Evolutionary conservation across 306 rosid species (phyloP).

Genomic region (Medicago truncatula): MtrunA17r5.0-ANR NC_053043.1:2275501-2276000

Average conservation of each 20-base stretch:
- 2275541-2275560: too few species aligned
- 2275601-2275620: too few species aligned
- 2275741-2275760: neutral
- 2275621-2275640: too few species aligned
- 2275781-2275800: slow-evolving; percentile 21
- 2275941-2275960: slow-evolving; percentile 75
- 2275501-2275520: too few species aligned
- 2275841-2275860: slow-evolving; percentile 50
- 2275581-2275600: too few species aligned
- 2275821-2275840: slow-evolving; percentile 36
- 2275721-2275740: neutral
- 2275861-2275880: slow-evolving; percentile 43
- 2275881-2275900: slow-evolving; percentile 62
- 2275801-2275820: slow-evolving; percentile 33
- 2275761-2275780: slow-evolving; percentile 55
- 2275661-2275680: too few species aligned
- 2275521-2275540: too few species aligned
- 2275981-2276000: slow-evolving; percentile 60
- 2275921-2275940: slow-evolving; percentile 50
- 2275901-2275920: slow-evolving; percentile 54
- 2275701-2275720: too few species aligned
- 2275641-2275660: too few species aligned
- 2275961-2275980: slow-evolving; percentile 68
- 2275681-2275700: too few species aligned
- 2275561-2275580: too few species aligned